A percentile compares a stretch with the other conserved stretches of the same genome.
Evolutionary conservation across 257 asterid genomes (phyloP).

Genomic region (Henckelia pumila): DNA sequence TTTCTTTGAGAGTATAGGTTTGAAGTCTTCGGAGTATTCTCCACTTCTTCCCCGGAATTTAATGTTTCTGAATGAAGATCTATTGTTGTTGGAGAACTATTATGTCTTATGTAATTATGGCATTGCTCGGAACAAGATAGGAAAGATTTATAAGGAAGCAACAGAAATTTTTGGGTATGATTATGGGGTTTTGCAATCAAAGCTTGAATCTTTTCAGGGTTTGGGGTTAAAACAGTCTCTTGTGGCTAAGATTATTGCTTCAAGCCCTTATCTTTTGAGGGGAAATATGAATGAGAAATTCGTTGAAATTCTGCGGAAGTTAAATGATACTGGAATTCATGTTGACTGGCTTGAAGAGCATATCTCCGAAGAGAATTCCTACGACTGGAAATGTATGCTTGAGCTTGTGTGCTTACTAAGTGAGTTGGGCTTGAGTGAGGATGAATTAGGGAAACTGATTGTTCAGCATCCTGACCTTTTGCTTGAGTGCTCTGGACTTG

Average conservation of each 20-base stretch:
- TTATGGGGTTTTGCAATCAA: conserved; percentile 41
- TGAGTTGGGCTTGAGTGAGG: conserved; percentile 42
- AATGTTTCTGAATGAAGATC: conserved; percentile 68
- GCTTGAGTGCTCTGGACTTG: conserved; percentile 50
- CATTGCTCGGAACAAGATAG: conserved; percentile 47
- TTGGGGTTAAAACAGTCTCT: conserved; percentile 49
- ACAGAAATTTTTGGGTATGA: conserved; percentile 49
- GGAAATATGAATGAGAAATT: conserved; percentile 35
- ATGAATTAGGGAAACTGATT: conserved; percentile 36
- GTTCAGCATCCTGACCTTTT: conserved; percentile 42
- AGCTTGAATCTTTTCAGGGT: conserved; percentile 41
- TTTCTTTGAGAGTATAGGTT: conserved; percentile 76
- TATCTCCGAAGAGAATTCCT: conserved; percentile 35
- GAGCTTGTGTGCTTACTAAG: conserved; percentile 38
- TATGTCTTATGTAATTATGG: conserved; percentile 65
- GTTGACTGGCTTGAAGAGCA: conserved; percentile 48
- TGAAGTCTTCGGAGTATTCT: conserved; percentile 48
- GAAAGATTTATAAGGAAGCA: conserved; percentile 54
- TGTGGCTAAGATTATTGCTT: conserved; percentile 49
- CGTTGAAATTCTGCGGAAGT: conserved; percentile 35
- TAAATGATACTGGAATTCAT: conserved; percentile 41
- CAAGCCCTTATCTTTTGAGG: conserved; percentile 53
- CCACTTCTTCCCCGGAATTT: conserved; percentile 52
- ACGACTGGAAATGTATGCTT: conserved; percentile 48
- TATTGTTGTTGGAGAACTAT: conserved; percentile 54